These are phyloP conservation scores for Canna indica DNA, from an alignment of 176 grass and related monocot species.

Conservation along the genomic window DNA sequence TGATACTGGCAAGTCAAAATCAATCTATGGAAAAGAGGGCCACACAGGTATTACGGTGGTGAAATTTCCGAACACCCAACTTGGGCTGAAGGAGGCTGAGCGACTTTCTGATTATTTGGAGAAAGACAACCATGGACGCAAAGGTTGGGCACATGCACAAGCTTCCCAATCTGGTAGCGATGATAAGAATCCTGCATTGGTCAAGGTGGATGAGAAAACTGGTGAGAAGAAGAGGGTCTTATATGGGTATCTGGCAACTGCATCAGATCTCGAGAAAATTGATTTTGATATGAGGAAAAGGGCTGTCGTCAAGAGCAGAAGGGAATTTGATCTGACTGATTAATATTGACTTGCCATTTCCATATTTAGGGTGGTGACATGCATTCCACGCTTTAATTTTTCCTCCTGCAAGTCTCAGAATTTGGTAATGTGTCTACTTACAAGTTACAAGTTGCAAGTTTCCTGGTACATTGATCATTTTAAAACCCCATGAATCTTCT, in stretches of 20 bases:
- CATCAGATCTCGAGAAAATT: slow-evolving; percentile 60
- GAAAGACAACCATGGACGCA: slow-evolving; percentile 60
- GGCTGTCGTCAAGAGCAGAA: slow-evolving; percentile 70
- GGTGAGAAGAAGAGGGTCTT: slow-evolving; percentile 78
- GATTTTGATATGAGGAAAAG: slow-evolving; percentile 81
- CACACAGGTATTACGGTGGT: slow-evolving; percentile 72
- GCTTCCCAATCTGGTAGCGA: slow-evolving; percentile 35
- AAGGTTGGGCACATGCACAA: slow-evolving; percentile 49
- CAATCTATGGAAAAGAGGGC: slow-evolving; percentile 87
- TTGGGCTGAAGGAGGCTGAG: slow-evolving; percentile 84
- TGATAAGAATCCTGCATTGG: slow-evolving; percentile 65
- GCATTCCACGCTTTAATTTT: too few relatives aligned
- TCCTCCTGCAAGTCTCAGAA: too few relatives aligned
- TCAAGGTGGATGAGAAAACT: slow-evolving; percentile 54
- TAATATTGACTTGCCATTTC: slow-evolving; percentile 30
- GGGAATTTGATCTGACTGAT: slow-evolving; percentile 66
- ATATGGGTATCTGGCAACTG: slow-evolving; percentile 75
- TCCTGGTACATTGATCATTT: too few relatives aligned
- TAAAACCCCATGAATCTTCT: too few relatives aligned
- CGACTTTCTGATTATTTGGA: slow-evolving; percentile 57
- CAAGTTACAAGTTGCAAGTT: too few relatives aligned
- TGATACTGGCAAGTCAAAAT: slow-evolving; percentile 72
- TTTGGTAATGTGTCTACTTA: too few relatives aligned
- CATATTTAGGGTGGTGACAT: too few relatives aligned
- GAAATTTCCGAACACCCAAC: slow-evolving; percentile 55